These are phyloP conservation scores for Nothophoma quercina DNA, from an alignment of 2,329 filamentous ascomycete genomes.

Conservation along the genomic window DNA sequence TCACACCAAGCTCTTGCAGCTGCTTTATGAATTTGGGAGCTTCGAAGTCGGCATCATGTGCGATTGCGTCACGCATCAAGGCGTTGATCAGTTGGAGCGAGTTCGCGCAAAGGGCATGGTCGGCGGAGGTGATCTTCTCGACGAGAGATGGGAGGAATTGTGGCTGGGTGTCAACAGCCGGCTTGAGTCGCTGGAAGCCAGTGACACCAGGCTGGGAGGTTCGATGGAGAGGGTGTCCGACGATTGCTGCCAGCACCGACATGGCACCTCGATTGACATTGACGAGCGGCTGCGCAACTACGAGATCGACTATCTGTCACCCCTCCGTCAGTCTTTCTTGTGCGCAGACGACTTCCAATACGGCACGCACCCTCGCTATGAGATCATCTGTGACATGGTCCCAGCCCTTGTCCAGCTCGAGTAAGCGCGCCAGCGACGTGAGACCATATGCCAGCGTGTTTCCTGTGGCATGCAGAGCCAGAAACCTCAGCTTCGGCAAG, in stretches of 20 bases:
- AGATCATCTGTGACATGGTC: slow-evolving; percentile 81
- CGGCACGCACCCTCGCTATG: slow-evolving; percentile 65
- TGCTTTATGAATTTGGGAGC: slow-evolving; percentile 97
- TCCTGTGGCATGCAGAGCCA: slow-evolving; percentile 84
- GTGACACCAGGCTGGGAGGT: slow-evolving; percentile 68
- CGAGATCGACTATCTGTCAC: slow-evolving; percentile 79
- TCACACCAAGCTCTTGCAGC: slow-evolving; percentile 90
- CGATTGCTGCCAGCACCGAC: slow-evolving; percentile 93
- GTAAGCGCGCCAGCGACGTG: slow-evolving; percentile 82
- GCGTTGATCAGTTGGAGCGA: slow-evolving; percentile 95
- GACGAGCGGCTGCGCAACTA: slow-evolving; percentile 93
- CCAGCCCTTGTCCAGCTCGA: slow-evolving; percentile 99
- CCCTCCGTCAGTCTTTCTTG: slow-evolving; percentile 14
- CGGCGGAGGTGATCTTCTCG: slow-evolving; percentile 87
- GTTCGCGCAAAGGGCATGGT: slow-evolving; percentile 95
- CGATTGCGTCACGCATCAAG: slow-evolving; percentile 88
- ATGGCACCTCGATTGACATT: slow-evolving; percentile 97
- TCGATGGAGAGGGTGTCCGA: slow-evolving; percentile 77
- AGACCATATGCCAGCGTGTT: slow-evolving; percentile 97
- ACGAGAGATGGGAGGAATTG: slow-evolving; percentile 96
- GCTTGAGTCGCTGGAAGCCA: slow-evolving; percentile 90
- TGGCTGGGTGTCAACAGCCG: slow-evolving; percentile 87
- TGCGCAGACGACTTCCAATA: background rate
- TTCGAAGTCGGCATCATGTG: slow-evolving; percentile 77
- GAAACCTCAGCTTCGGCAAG: slow-evolving; percentile 77